Evolutionary conservation across 1,139 yeast genomes (phyloP).

Genomic region (Eremothecium sinecaudum): DNA sequence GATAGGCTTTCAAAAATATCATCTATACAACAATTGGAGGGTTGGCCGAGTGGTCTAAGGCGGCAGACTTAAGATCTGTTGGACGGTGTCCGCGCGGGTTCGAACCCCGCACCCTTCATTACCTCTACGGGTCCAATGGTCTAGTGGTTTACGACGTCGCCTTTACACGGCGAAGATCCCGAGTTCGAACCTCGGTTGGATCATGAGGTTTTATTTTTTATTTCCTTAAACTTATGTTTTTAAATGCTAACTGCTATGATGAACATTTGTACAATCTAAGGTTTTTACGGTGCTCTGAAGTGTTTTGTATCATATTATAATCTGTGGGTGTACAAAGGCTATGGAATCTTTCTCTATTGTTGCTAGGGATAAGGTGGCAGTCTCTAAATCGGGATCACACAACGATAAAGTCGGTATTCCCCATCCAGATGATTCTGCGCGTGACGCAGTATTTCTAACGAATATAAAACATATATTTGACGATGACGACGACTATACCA

Average conservation of each 20-base stretch:
- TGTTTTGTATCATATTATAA: too few species aligned
- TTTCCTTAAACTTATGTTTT: too few species aligned
- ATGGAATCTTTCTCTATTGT: too few species aligned
- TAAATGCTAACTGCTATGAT: too few species aligned
- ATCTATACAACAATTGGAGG: slow-evolving; percentile 17
- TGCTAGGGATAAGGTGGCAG: too few species aligned
- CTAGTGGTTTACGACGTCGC: slow-evolving; percentile 35
- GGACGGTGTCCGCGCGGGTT: slow-evolving; percentile 66
- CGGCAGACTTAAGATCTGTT: slow-evolving; percentile 32
- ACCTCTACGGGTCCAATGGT: slow-evolving; percentile 29
- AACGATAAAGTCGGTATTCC: background rate
- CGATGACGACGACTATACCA: slow-evolving; percentile 26
- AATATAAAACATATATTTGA: slow-evolving; percentile 27
- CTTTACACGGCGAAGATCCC: slow-evolving; percentile 35
- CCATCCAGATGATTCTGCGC: slow-evolving; percentile 7
- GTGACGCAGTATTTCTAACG: slow-evolving; percentile 21
- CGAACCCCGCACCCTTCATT: slow-evolving; percentile 79
- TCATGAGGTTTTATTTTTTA: slow-evolving; percentile 12
- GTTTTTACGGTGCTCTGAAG: too few species aligned
- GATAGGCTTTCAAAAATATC: too few species aligned
- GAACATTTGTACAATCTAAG: too few species aligned
- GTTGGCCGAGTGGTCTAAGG: slow-evolving; percentile 32
- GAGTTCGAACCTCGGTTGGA: slow-evolving; percentile 34
- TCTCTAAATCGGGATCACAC: too few species aligned
- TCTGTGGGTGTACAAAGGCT: too few species aligned